Evolutionary conservation across 495 filamentous ascomycete species (phyloP), one percentile per base, ranked within the genome.

Genomic region (Daldinia caldariorum): DNA sequence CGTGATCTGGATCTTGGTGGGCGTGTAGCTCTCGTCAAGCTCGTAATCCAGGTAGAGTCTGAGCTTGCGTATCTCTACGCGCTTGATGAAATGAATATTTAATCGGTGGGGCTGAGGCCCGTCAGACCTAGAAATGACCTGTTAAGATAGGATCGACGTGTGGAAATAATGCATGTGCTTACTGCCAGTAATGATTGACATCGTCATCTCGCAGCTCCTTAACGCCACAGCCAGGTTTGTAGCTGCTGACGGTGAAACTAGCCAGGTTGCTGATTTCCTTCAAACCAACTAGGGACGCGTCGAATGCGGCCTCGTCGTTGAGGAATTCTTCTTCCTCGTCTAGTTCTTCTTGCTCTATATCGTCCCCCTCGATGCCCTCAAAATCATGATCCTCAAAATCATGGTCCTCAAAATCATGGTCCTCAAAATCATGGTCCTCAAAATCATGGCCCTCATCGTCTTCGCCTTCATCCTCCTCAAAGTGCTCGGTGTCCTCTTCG

Each of bases 221-320:
- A 49, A 97, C 89, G 38, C 93, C 93, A 77, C 91, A 97, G 61
- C 93, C 94, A 0, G 94, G 95, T 81, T 97, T 98, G 76, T 89
- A 89, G 68, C 91, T 94, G 67, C 89, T 91, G 65, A 97, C 94
- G 13, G 92, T 94, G 88, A 95, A 97, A 56, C 91, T 93, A 22
- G 94, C 95, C 39, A 99, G 89, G 61, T 94, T 93, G 70, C 92
- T 94, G 80, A 98, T 97, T 75, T 97, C 94, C 76, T 93, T 94
- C 55, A 96, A 85, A 32, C 86, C 87, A 32, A 81, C 53, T n/a
- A 81, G 75, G 0, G 72, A 56, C 0, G 83, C 78, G 34, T 87
- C 83, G 53, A 86, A 86, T 0, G 26, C n/a, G 29, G 32, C 38
- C 6, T 73, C 74, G 16, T 75, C 74, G 4, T 63, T 58, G 2